Base-by-base conservation (phyloP, 192 early-diverging fungal species). In the Linnemannia zychae region DNA sequence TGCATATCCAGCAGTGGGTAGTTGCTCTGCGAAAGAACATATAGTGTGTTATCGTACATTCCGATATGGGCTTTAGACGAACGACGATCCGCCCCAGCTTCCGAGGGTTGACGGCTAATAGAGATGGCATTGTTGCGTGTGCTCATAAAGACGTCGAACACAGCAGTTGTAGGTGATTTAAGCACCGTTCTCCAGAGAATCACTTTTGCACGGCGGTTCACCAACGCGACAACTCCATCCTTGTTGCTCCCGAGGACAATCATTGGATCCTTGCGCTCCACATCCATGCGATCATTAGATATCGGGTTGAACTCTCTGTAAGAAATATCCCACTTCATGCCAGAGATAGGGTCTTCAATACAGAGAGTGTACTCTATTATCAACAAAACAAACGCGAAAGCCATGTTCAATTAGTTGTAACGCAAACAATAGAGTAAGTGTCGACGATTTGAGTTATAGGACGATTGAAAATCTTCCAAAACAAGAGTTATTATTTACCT, bases 251-350 rank as follows among this genome's bases (percentile, higher is more conserved):
- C 68, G 37, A 85, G 79, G 74, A 74, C 75, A 9, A 68, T 75
- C 44, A 38, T 49, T 1, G 67, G 63, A 2, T 71, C 83, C 6
- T 28, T 15, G 7, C 36, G 17, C 13, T 66, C 46, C 22, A 73
- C 36, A 16, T 24, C 28, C 1, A 74, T 69, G 16, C 24, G 47
- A 13, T 85, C 73, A 28, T 63, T 63, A 4, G 50, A 28, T 7
- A 72, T 24, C 7, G 83, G 83, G 50, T 79, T 79, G 50, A 72
- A 76, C 18, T 85, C 83, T 24, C 83, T 85, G 50, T 85, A 85
- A 0, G 83, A 75, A 18, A 85, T 76, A 13, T 85, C 83, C 83
- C 83, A 85, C 36, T 79, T 67, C 78, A 79, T 73, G 7, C 70
- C 69, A 5, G 83, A 85, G 4, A 49, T 47, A 18, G 76, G 83